Percentiles rank a stretch among this genome's conserved stretches.
These are phyloP conservation scores for Fusarium oligoseptatum DNA, from an alignment of 2,329 filamentous ascomycete genomes.

Conservation along the genomic window DNA sequence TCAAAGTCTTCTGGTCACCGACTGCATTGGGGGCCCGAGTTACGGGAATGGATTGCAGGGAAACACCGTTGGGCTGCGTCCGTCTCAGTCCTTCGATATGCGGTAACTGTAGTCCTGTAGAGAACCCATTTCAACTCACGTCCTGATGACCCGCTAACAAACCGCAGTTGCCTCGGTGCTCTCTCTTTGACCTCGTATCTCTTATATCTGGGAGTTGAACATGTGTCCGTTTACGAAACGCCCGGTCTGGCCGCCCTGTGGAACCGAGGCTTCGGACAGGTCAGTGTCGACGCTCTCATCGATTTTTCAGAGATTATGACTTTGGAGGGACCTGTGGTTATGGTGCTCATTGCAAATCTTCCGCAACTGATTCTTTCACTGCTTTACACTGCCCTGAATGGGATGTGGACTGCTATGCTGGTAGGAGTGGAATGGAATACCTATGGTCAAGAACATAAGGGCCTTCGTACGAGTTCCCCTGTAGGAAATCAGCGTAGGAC, in stretches of 20 bases:
- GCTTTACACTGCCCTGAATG: neutral
- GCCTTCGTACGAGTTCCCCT: neutral
- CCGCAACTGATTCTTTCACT: constrained; percentile 1
- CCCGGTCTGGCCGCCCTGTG: neutral
- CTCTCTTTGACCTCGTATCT: neutral
- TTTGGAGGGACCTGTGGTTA: neutral
- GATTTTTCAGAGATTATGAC: neutral
- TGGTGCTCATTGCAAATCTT: neutral
- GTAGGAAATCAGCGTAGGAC: neutral
- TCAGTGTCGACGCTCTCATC: neutral
- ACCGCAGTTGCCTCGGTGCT: neutral
- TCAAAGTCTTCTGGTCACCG: neutral
- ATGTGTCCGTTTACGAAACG: neutral
- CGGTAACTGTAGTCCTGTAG: neutral
- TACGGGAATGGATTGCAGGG: neutral
- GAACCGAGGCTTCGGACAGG: neutral
- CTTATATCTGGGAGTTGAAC: neutral
- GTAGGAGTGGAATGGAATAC: constrained; percentile 3
- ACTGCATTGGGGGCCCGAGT: neutral
- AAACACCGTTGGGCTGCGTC: neutral
- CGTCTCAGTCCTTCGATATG: neutral
- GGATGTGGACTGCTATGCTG: constrained; percentile 3
- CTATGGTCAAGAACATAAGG: neutral
- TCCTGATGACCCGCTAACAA: neutral
- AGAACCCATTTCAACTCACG: neutral